Conservation (phyloP, 148 eudicot species). For the Heliamphora exappendiculata region DNA sequence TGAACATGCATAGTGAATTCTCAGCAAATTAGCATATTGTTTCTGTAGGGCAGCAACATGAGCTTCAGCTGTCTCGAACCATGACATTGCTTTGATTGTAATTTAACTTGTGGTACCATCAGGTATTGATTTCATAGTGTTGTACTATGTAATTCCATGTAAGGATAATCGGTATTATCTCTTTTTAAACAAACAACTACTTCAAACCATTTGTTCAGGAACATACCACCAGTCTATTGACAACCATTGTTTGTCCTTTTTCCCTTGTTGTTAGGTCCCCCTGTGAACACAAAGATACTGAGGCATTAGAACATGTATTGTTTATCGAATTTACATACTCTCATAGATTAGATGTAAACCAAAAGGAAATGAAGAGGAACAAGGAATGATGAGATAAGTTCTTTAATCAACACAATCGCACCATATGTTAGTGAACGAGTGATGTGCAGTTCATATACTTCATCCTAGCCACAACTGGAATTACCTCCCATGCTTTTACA, state of each 20-base stretch:
- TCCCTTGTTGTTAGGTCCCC: not conserved
- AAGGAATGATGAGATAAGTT: no score
- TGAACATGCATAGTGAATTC: constrained; percentile 17
- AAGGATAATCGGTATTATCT: no score
- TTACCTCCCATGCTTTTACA: constrained; percentile 3
- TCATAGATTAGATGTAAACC: not conserved
- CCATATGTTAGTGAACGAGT: not conserved
- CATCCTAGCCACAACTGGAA: not conserved
- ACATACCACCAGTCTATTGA: no score
- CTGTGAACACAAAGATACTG: not conserved
- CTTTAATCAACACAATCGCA: not conserved
- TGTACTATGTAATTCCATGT: no score
- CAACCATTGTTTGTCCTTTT: not conserved
- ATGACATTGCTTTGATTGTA: no score
- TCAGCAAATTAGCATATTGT: no score
- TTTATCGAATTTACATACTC: not conserved
- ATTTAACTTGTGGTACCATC: no score
- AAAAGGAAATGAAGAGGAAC: not conserved
- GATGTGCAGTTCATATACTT: not conserved
- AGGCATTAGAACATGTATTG: not conserved
- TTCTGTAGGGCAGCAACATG: no score
- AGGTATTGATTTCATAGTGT: no score
- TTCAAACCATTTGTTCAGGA: no score
- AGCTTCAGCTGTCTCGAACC: no score
- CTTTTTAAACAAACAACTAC: no score